These are phyloP conservation scores for Crithidia bombi DNA, from an alignment of 208 protist genomes.

Conservation along the genomic window DNA sequence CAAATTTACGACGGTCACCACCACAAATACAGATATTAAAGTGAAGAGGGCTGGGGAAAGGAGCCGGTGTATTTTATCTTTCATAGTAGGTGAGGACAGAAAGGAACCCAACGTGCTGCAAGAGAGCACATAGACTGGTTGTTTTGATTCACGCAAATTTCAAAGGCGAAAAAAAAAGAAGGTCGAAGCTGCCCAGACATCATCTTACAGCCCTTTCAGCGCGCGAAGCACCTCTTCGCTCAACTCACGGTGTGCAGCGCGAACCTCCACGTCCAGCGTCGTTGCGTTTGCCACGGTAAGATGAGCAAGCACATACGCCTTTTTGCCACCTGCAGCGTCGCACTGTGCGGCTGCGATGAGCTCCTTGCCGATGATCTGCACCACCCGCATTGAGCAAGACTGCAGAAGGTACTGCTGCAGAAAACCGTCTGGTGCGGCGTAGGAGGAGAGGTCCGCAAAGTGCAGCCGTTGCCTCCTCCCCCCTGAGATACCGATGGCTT, in stretches of 20 bases:
- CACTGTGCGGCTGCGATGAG: slow-evolving; percentile 52
- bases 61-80: too few species aligned
- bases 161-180: neutral
- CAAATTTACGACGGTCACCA: too few species aligned
- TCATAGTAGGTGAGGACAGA: too few species aligned
- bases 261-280: slow-evolving; percentile 1
- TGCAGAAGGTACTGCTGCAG: slow-evolving; percentile 37
- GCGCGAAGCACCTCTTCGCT: slow-evolving; percentile 8
- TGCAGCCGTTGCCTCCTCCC: slow-evolving; percentile 2
- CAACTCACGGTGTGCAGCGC: neutral
- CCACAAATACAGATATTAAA: too few species aligned
- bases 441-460: neutral
- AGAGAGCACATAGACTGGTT: too few species aligned
- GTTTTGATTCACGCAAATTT: too few species aligned
- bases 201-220: neutral
- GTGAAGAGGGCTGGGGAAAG: too few species aligned
- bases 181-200: neutral
- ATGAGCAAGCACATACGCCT: slow-evolving; percentile 38
- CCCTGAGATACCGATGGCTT: neutral
- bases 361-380: slow-evolving; percentile 71
- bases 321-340: neutral
- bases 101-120: too few species aligned
- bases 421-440: neutral
- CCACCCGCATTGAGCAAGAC: slow-evolving; percentile 43
- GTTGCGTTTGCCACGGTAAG: slow-evolving; percentile 5